phyloP scores from a whole-genome alignment of 2,329 filamentous ascomycete genomes.

The Thermoascus crustaceus region DNA sequence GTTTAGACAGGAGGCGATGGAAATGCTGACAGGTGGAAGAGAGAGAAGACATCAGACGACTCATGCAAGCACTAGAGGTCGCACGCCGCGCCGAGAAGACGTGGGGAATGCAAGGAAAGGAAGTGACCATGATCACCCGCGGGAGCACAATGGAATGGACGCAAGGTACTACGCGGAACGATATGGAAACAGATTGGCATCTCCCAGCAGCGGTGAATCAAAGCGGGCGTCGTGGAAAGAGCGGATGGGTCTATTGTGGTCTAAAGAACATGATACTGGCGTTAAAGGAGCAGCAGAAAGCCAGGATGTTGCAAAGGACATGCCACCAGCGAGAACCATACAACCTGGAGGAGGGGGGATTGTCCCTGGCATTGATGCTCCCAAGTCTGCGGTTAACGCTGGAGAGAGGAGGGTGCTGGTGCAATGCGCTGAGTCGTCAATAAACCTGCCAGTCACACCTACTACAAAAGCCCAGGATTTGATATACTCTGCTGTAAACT shows the following conservation, averaged over 20 bases:
- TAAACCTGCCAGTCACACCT: constrained; percentile 63
- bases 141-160: background rate
- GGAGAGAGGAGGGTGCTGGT: constrained; percentile 68
- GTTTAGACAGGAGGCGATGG: background rate
- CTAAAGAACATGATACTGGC: constrained; percentile 10
- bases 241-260: constrained; percentile 17
- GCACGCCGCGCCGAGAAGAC: background rate
- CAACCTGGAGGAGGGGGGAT: constrained; percentile 16
- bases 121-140: background rate
- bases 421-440: constrained; percentile 60
- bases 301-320: constrained; percentile 2
- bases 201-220: background rate
- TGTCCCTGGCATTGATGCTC: constrained; percentile 60
- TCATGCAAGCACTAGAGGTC: too few species aligned
- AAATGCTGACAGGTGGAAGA: background rate
- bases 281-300: background rate
- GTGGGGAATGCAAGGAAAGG: background rate
- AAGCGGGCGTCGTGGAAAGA: constrained; percentile 17
- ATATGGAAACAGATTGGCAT: background rate
- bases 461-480: constrained; percentile 70
- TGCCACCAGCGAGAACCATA: constrained; percentile 14
- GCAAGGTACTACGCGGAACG: background rate
- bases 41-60: background rate
- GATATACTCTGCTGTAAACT: constrained; percentile 57
- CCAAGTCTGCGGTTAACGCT: constrained; percentile 70